Percentiles rank a stretch among this genome's conserved stretches.
Evolutionary conservation across 106 monocot species (phyloP).

Genomic region (Allium fistulosum): DNA sequence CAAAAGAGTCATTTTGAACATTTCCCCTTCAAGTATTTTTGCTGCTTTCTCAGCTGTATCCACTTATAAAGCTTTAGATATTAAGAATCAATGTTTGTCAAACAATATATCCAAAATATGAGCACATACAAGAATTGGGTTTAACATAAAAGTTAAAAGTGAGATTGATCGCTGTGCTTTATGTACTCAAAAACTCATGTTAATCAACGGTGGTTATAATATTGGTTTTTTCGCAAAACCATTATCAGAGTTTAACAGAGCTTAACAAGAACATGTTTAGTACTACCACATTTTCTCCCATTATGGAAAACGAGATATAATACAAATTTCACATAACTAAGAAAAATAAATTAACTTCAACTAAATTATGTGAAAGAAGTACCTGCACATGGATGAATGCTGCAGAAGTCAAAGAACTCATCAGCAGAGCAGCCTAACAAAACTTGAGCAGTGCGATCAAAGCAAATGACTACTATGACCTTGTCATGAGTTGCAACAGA

Average conservation of each 20-base stretch:
- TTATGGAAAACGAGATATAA: no score
- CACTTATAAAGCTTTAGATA: not conserved
- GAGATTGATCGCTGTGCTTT: not conserved
- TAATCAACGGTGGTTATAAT: no score
- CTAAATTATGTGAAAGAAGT: not conserved
- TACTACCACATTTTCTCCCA: not conserved
- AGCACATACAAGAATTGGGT: not conserved
- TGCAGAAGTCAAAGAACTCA: slow-evolving; percentile 52
- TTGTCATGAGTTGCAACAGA: slow-evolving; percentile 47
- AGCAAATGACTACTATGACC: slow-evolving; percentile 54
- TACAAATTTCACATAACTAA: no score
- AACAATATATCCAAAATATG: not conserved
- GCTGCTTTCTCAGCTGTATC: slow-evolving; percentile 29
- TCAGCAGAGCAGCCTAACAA: slow-evolving; percentile 72
- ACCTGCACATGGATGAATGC: slow-evolving; percentile 33
- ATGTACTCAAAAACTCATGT: no score
- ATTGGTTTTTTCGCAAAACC: no score
- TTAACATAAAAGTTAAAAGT: not conserved
- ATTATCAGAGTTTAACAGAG: no score
- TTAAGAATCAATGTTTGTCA: not conserved
- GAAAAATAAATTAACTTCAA: no score
- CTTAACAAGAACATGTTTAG: not conserved
- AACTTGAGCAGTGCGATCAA: slow-evolving; percentile 58
- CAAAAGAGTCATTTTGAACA: slow-evolving; percentile 45
- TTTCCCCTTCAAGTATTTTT: slow-evolving; percentile 62